A percentile compares a stretch with the other conserved stretches of the same genome.
Evolutionary conservation across 805 yeast genomes (phyloP).

Genomic region (Ascoidea tarda): DNA sequence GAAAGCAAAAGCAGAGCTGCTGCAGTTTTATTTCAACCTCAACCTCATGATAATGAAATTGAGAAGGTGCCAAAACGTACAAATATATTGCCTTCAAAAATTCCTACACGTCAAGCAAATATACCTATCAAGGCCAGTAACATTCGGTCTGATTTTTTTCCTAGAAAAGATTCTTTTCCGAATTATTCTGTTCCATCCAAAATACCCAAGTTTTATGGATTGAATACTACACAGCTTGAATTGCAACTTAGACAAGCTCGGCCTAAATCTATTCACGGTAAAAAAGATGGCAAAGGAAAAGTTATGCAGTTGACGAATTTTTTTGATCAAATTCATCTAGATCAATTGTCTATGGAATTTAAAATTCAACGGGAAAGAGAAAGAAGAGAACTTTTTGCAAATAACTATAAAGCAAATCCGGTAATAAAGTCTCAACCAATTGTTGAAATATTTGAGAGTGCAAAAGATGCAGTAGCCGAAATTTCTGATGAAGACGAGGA

Average conservation of each 20-base stretch:
- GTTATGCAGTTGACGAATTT: constrained; percentile 9
- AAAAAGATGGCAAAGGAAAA: background rate
- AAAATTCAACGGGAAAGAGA: constrained; percentile 78
- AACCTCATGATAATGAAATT: background rate
- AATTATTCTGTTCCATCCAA: background rate
- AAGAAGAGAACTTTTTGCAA: constrained; percentile 41
- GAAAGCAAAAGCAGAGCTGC: too few species aligned
- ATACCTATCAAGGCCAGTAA: too few species aligned
- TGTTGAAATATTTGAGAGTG: constrained; percentile 81
- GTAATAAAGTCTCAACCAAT: constrained; percentile 69
- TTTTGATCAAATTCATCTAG: constrained; percentile 58
- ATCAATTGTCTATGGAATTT: constrained; percentile 71
- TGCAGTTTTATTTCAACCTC: too few species aligned
- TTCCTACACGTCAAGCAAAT: background rate
- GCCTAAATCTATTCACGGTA: background rate
- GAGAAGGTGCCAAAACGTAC: background rate
- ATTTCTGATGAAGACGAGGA: constrained; percentile 21
- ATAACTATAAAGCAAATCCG: constrained; percentile 55
- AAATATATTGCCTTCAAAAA: background rate
- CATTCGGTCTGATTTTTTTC: background rate
- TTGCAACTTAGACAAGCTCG: constrained; percentile 9
- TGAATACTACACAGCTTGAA: constrained; percentile 12
- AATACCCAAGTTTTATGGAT: constrained; percentile 4
- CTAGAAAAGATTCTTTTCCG: background rate
- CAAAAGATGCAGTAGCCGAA: constrained; percentile 73